Conservation (phyloP, 768 basidiomycete genomes). For the Leccinum incarnatum region DNA sequence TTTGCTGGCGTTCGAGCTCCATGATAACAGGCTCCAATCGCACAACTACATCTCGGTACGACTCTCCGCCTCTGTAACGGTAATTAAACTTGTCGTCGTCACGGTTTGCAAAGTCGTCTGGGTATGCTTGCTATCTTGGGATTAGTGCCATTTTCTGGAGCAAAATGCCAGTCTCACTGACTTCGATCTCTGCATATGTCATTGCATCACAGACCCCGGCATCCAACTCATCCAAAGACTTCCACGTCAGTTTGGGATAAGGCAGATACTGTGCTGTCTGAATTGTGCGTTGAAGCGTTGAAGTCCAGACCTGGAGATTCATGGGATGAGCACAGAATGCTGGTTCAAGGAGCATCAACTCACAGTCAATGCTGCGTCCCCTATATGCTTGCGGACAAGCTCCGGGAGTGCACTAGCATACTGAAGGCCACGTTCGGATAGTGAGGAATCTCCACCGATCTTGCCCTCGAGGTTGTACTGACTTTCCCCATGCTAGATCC, state of each 20-base stretch:
- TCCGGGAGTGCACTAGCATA: slow-evolving; percentile 86
- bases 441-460: slow-evolving; percentile 93
- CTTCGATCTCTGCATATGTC: slow-evolving; percentile 99
- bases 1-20: slow-evolving; percentile 97
- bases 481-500: slow-evolving; percentile 88
- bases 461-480: slow-evolving; percentile 95
- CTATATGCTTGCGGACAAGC: slow-evolving; percentile 87
- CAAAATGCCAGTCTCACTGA: slow-evolving; percentile 29
- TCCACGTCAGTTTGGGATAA: slow-evolving; percentile 96
- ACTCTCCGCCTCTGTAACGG: slow-evolving; percentile 94
- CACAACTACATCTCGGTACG: slow-evolving; percentile 94
- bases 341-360: slow-evolving; percentile 18
- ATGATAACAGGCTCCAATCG: slow-evolving; percentile 98
- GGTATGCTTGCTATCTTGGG: slow-evolving; percentile 73
- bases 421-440: slow-evolving; percentile 80
- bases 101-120: slow-evolving; percentile 96
- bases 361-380: slow-evolving; percentile 83
- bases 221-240: slow-evolving; percentile 96
- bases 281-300: slow-evolving; percentile 90
- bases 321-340: neutral
- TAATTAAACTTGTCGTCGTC: slow-evolving; percentile 99
- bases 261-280: slow-evolving; percentile 83
- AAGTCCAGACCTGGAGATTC: slow-evolving; percentile 85
- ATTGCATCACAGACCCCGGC: slow-evolving; percentile 99
- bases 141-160: neutral